These are phyloP conservation scores for Penicillium digitatum DNA, from an alignment of 2,329 filamentous ascomycete species.

Conservation along the genomic window DNA sequence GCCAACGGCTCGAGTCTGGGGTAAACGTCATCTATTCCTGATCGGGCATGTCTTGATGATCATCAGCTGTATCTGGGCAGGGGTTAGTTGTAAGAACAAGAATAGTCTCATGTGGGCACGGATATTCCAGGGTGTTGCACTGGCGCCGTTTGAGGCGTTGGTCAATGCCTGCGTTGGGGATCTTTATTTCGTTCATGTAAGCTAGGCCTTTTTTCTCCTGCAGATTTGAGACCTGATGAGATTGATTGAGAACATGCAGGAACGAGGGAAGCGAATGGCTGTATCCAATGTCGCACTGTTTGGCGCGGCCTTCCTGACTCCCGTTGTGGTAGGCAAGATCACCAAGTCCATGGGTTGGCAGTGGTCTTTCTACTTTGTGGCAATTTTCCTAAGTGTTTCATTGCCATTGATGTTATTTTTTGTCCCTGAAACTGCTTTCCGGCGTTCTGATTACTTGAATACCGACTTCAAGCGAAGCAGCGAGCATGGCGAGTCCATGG, in stretches of 20 bases:
- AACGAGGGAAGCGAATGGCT: conserved; percentile 83
- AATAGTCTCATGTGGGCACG: conserved; percentile 70
- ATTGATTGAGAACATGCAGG: conserved; percentile 36
- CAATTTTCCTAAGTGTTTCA: conserved; percentile 72
- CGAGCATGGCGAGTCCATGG: conserved; percentile 15
- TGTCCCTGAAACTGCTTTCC: conserved; percentile 80
- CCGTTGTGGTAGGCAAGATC: conserved; percentile 86
- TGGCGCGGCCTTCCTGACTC: conserved; percentile 71
- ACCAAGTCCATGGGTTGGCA: conserved; percentile 71
- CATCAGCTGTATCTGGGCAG: conserved; percentile 72
- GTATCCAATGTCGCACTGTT: conserved; percentile 68
- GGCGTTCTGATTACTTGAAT: conserved; percentile 63
- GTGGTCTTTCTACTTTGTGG: conserved; percentile 84
- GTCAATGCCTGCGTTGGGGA: conserved; percentile 88
- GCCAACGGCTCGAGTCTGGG: conserved; percentile 83
- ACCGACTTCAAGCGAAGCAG: conserved; percentile 57
- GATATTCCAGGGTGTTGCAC: conserved; percentile 78
- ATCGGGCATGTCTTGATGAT: conserved; percentile 71
- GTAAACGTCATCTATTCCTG: conserved; percentile 84
- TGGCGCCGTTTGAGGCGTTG: conserved; percentile 84
- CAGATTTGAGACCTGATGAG: neutral
- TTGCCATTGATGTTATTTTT: conserved; percentile 71
- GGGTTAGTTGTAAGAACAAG: conserved; percentile 64
- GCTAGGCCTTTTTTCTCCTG: conserved; percentile 24
- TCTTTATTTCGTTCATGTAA: conserved; percentile 80